These are phyloP conservation scores for Metschnikowia amazonensis DNA, from an alignment of 805 yeast species.

Conservation along the genomic window DNA sequence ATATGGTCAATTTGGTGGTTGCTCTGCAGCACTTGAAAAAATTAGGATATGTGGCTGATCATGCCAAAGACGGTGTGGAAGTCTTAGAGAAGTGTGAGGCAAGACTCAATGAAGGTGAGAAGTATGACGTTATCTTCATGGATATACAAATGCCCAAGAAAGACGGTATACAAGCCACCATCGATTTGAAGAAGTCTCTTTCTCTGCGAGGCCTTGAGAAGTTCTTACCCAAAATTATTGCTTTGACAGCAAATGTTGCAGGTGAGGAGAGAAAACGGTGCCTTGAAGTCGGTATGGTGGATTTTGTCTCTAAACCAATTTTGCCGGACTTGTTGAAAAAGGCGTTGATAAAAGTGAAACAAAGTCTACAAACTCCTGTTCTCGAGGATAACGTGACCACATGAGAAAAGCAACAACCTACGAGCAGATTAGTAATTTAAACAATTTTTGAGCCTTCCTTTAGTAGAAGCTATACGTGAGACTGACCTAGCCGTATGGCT, in stretches of 20 bases:
- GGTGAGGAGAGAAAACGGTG: conserved; percentile 49
- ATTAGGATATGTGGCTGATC: conserved; percentile 49
- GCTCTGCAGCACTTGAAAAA: conserved; percentile 47
- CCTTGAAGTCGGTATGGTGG: conserved; percentile 48
- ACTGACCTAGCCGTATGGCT: not conserved
- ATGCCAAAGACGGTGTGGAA: conserved; percentile 49
- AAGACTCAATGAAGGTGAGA: conserved; percentile 21
- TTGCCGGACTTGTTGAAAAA: conserved; percentile 42
- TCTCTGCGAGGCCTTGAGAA: conserved; percentile 15
- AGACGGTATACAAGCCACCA: conserved; percentile 54
- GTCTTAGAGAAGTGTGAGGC: conserved; percentile 36
- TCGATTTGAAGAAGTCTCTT: conserved; percentile 34
- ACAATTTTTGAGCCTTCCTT: not conserved
- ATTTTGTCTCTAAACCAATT: conserved; percentile 51
- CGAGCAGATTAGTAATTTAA: not conserved
- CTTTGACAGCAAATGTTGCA: conserved; percentile 52
- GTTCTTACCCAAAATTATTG: conserved; percentile 39
- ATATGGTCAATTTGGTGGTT: conserved; percentile 46
- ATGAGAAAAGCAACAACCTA: not conserved
- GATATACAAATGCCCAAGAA: conserved; percentile 54
- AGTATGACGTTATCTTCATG: conserved; percentile 52
- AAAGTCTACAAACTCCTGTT: not conserved
- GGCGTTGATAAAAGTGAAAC: conserved; percentile 25
- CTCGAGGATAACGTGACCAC: not conserved
- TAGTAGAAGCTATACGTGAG: not conserved